These are phyloP conservation scores for Alternaria gansuensis DNA, from an alignment of 2,329 filamentous ascomycete genomes.

Conservation along the genomic window DNA sequence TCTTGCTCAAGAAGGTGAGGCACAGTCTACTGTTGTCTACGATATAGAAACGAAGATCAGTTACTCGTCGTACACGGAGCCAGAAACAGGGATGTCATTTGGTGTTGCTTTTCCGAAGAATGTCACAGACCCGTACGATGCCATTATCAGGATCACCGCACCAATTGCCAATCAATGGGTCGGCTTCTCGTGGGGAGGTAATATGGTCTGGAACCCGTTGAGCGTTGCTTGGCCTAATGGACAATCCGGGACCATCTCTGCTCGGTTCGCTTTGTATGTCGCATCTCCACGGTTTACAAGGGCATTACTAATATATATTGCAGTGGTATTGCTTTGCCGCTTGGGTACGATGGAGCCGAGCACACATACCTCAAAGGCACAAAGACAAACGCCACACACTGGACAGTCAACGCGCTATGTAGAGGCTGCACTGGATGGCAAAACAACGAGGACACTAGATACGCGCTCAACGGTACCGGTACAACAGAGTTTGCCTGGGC, in stretches of 20 bases:
- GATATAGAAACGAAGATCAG: constrained; percentile 45
- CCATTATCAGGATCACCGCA: constrained; percentile 42
- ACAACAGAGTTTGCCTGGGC: constrained; percentile 47
- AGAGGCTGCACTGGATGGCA: constrained; percentile 46
- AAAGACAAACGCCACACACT: constrained; percentile 45
- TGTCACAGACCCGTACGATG: constrained; percentile 44
- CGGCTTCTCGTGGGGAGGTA: constrained; percentile 46
- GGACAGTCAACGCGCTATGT: constrained; percentile 44
- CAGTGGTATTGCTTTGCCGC: constrained; percentile 41
- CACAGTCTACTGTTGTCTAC: constrained; percentile 41
- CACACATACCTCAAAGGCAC: constrained; percentile 44
- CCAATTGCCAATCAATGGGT: constrained; percentile 41
- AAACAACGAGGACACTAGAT: constrained; percentile 40
- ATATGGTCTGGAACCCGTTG: constrained; percentile 49
- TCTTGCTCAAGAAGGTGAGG: constrained; percentile 44
- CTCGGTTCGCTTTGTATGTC: constrained; percentile 47
- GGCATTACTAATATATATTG: constrained; percentile 25
- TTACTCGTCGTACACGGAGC: constrained; percentile 43
- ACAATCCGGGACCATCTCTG: constrained; percentile 38
- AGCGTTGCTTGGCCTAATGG: constrained; percentile 46
- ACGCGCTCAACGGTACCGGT: constrained; percentile 38
- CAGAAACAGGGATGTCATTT: constrained; percentile 42
- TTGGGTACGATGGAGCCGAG: constrained; percentile 41
- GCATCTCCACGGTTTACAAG: not conserved
- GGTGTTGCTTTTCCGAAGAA: constrained; percentile 45